These are phyloP conservation scores for Sporothrix phasma DNA, from an alignment of 2,329 filamentous ascomycete genomes.

Conservation along the genomic window DNA sequence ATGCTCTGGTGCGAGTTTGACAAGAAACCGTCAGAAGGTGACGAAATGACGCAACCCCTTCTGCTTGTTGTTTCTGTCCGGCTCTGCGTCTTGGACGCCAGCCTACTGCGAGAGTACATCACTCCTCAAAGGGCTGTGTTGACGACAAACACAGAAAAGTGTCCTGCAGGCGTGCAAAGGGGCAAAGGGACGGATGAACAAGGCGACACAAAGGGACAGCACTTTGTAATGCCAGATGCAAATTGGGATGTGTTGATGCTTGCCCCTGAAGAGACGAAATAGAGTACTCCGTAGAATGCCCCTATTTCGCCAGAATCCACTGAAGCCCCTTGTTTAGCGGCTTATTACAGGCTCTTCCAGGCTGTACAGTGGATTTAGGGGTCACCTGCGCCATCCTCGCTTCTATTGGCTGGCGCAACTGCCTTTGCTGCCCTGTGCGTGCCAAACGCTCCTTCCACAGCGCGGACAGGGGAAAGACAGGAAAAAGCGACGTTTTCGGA, in stretches of 20 bases:
- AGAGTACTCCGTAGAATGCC: background rate
- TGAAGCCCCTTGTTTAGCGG: background rate
- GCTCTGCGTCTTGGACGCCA: no score
- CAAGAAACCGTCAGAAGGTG: no score
- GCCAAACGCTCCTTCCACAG: background rate
- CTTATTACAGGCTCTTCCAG: no score
- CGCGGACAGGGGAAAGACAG: background rate
- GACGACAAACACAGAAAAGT: background rate
- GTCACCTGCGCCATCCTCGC: background rate
- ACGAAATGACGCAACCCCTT: no score
- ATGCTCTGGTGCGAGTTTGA: constrained; percentile 22
- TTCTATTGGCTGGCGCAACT: background rate
- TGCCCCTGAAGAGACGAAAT: background rate
- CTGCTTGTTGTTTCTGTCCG: no score
- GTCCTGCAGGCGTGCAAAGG: background rate
- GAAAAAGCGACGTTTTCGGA: constrained; percentile 1
- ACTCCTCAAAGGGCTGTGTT: constrained; percentile 8
- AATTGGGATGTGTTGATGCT: constrained; percentile 5
- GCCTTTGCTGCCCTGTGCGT: background rate
- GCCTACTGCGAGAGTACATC: background rate
- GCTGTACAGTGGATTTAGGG: no score
- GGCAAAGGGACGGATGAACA: no score
- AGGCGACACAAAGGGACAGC: no score
- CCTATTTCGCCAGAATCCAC: background rate
- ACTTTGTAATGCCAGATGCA: background rate